Base-by-base conservation (phyloP, 2,329 filamentous ascomycete species). In the Cytospora schulzeri region DNA sequence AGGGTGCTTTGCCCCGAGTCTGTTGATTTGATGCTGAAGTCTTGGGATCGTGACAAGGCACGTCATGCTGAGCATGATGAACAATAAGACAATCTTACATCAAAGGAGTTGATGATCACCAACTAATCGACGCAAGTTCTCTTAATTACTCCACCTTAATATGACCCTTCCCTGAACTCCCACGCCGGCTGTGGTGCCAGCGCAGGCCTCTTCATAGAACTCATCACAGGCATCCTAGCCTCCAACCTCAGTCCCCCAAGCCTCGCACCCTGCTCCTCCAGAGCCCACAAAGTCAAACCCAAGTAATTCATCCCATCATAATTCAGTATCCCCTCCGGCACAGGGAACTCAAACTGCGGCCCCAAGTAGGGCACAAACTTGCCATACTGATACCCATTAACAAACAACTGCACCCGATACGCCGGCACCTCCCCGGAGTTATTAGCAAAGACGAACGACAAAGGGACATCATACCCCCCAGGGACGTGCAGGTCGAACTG, bases 241-340 rank as follows among this genome's bases (percentile, higher is more conserved):
- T 52, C 45, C 24, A 60, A 24, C 33, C 31, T 79, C 41, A 87
- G 72, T 7, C 77, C 78, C 17, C 80, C 79, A 26, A 89, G 69
- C 70, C 80, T 83, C 1, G 83, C 85, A 17, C 83, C 86, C 6
- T 73, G 76, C 1, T 75, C 75, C 61, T 86, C 82, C 66, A 86
- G 77, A 1, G 84, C 83, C 89, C 89, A 92, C 28, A 92, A 70
- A 41, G 81, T 85, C 24, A 91, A 71, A 1, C 80, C 88, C 14
- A 92, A 66, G 70, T 83, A 88, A 70, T 92, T 92, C 41, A 76
- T 81, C 1, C 88, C 88, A n/a, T 81, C 79, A 71, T 90, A 87
- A 70, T 92, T 84, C 67, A 90, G 76, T 38, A 92, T 76, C 26
- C 88, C 88, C 75, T 89, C 82, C 0, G 89, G 88, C 8, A 92